Evolutionary conservation across 2,329 filamentous ascomycete species (phyloP).

Genomic region (Monosporascus sp.): DNA sequence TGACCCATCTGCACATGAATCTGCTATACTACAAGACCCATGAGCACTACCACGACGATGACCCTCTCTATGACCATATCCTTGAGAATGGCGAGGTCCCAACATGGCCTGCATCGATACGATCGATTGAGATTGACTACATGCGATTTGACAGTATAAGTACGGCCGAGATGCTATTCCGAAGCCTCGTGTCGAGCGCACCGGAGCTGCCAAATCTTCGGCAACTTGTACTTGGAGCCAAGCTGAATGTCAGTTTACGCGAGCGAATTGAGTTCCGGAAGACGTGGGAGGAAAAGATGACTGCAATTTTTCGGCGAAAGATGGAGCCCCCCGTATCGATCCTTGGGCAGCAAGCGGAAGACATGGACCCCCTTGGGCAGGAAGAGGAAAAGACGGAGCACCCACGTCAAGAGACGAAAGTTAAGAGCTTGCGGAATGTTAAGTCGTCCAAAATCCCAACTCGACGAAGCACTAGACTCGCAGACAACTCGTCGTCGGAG

Average conservation of each 20-base stretch:
- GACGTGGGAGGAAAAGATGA: constrained; percentile 68
- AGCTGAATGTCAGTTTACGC: constrained; percentile 76
- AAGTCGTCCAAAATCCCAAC: constrained; percentile 2
- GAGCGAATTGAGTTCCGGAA: constrained; percentile 74
- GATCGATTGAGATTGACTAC: constrained; percentile 68
- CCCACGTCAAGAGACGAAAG: not conserved
- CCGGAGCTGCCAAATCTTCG: constrained; percentile 61
- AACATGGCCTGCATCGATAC: constrained; percentile 70
- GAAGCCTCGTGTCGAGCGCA: constrained; percentile 70
- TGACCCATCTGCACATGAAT: constrained; percentile 71
- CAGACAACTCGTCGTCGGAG: constrained; percentile 10
- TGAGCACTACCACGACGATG: constrained; percentile 61
- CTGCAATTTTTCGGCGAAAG: constrained; percentile 51
- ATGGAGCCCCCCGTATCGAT: constrained; percentile 12
- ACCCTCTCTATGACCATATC: constrained; percentile 68
- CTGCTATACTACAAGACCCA: constrained; percentile 72
- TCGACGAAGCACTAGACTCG: constrained; percentile 26
- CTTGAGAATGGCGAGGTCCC: constrained; percentile 62
- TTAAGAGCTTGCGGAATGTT: not conserved
- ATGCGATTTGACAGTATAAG: constrained; percentile 68
- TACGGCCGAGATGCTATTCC: constrained; percentile 71
- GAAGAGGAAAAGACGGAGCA: not conserved
- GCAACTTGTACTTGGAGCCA: constrained; percentile 66
- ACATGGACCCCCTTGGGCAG: not conserved
- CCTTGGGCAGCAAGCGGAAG: constrained; percentile 6